Conservation (phyloP, 192 early-diverging fungal genomes). For the Entomortierella lignicola region DNA sequence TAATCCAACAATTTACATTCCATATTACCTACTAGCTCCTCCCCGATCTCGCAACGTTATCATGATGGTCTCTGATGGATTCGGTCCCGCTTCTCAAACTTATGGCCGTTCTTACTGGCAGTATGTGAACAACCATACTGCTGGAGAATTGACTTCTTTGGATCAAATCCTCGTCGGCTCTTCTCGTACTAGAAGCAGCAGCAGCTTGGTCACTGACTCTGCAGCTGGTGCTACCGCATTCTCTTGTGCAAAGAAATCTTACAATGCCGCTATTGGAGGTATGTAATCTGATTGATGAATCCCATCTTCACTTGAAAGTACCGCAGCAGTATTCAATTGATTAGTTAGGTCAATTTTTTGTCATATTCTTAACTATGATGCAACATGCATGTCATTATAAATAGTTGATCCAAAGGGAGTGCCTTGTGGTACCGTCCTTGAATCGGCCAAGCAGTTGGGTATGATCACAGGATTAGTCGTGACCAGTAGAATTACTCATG, state of each 20-base stretch:
- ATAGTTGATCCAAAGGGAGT: constrained; percentile 65
- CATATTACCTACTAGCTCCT: constrained; percentile 10
- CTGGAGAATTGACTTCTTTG: constrained; percentile 66
- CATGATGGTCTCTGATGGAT: constrained; percentile 95
- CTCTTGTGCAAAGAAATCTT: constrained; percentile 89
- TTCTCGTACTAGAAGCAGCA: constrained; percentile 86
- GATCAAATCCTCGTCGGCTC: constrained; percentile 86
- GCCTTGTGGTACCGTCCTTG: constrained; percentile 94
- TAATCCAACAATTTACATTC: background rate
- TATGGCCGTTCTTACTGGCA: constrained; percentile 88
- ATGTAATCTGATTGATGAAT: background rate
- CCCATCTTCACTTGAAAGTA: no score
- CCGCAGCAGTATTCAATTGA: no score
- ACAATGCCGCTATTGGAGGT: constrained; percentile 95
- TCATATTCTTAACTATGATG: no score
- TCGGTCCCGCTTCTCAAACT: constrained; percentile 94
- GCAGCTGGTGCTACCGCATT: constrained; percentile 99
- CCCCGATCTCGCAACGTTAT: constrained; percentile 80
- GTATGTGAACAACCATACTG: constrained; percentile 58
- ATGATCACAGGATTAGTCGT: constrained; percentile 92
- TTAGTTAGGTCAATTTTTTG: no score
- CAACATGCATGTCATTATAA: no score
- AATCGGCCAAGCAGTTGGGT: constrained; percentile 87
- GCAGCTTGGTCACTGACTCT: constrained; percentile 91
- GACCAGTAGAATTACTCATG: constrained; percentile 96